Evolutionary conservation across 805 yeast species (phyloP), one percentile per base, ranked within the genome.

Genomic region (Cyberlindnera euphorbiiphila): DNA sequence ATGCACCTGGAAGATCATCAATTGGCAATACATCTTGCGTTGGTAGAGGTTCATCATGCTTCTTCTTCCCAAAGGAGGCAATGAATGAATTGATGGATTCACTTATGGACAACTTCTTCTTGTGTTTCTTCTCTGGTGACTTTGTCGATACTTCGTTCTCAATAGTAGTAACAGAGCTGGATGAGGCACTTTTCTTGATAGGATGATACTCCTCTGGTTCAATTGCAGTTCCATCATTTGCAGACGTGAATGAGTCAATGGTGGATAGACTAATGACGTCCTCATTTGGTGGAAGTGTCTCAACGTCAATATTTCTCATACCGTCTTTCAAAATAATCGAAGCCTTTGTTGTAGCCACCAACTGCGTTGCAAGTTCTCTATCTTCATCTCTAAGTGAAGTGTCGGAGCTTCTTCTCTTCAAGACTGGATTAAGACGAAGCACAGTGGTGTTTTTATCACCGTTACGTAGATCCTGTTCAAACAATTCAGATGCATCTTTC

Each of bases 401-500:
- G 31, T 48, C 41, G 8, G 59, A 54, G 15, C 28, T 35, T 24
- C 29, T 47, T 46, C 68, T 57, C 30, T 45, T 49, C 19, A 67
- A 19, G 2, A 19, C 37, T 4, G 60, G 56, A 25, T 46, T 48
- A 17, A 60, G 42, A 14, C 49, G 51, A 19, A 62, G 47, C 4
- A 39, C 39, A 5, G 41, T 46, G 0, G 50, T 29, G 6, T 42
- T 39, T 16, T 36, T 36, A 28, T 53, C 56, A 10, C 56, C 58
- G 33, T 65, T 64, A 35, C 64, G 52, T 8, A 61, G 34, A 41
- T 64, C 59, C 3, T 54, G 40, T 25, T 60, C 66, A 46, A 60
- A 63, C 37, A 61, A 27, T 9, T 53, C 59, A 17, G 62, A 50
- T 11, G 64, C 55, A 25, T 55, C 60, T 23, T 52, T 51, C 28